Base-by-base conservation (phyloP, 176 grass and related monocot species). In the Carex kokanica region DNA sequence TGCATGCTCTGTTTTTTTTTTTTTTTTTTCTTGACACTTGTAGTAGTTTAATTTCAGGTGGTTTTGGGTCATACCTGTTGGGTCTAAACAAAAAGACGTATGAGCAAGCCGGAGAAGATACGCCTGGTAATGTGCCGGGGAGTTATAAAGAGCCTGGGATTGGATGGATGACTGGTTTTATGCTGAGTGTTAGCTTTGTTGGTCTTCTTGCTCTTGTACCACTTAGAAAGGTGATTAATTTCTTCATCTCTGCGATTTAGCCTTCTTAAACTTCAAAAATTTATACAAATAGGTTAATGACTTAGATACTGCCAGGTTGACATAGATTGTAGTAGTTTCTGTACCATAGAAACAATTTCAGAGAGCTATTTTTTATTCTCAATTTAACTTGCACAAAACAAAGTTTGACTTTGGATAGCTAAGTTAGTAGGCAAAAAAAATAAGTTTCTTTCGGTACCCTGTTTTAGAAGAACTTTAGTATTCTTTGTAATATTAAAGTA, bases 91-190 rank as follows among this genome's bases (percentile, higher is more conserved):
- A 90, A 88, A 93, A 83, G 91, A 99, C 96, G 9, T 99, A 95
- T 36, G 96, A 99, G 83, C 88, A 86, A 64, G 86, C 91, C 77
- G 96, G 96, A 59, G 88, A 18, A 85, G 89, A 27, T 84, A 93
- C 91, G 54, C 90, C 89, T 36, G 96, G 96, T 0, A 95, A 99
- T 78, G 89, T 81, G 49, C 96, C 91, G 18, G 89, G 91, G 70
- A 99, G 96, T 87, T 85, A 85, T 85, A 99, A 93, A 85, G 96
- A 99, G 29, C 96, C 91, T 4, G 91, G 83, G 8, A 87, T 99
- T 89, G 96, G 96, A 2, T 99, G 96, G 96, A 95, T 99, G 91
- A 99, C 81, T n/a, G 96, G 89, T 0, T 99, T 99, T 88, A 88
- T 99, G 78, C 86, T 99, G 65, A 81, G 89, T 85, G 45, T 86